These are phyloP conservation scores for Chytriomyces sp. DNA, from an alignment of 192 early-diverging fungal species.

Conservation along the genomic window DNA sequence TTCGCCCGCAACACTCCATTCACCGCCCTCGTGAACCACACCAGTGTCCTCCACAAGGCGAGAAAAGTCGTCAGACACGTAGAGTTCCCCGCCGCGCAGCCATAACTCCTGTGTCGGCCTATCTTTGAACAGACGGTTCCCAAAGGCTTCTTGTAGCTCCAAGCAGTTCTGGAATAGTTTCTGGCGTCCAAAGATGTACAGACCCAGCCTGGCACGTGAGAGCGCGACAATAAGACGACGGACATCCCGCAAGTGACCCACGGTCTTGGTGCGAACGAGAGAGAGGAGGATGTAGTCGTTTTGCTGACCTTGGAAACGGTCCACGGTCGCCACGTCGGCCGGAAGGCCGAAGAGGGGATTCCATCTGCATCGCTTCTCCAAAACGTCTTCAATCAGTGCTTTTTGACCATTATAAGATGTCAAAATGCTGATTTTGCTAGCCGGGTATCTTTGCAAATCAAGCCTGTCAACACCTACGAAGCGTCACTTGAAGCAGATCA, in stretches of 20 bases:
- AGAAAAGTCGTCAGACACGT: conserved; percentile 7
- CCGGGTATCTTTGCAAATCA: conserved; percentile 65
- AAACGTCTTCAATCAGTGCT: conserved; percentile 87
- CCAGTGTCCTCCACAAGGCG: conserved; percentile 16
- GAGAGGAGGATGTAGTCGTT: conserved; percentile 93
- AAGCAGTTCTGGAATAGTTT: conserved; percentile 77
- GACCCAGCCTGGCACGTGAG: conserved; percentile 89
- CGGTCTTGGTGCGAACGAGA: conserved; percentile 84
- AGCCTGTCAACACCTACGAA: not conserved
- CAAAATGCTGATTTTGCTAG: conserved; percentile 86
- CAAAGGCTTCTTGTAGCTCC: conserved; percentile 77
- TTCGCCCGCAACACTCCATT: conserved; percentile 19
- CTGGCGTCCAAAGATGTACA: conserved; percentile 87
- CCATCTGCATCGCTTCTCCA: conserved; percentile 83
- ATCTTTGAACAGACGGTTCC: conserved; percentile 51
- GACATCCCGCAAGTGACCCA: conserved; percentile 92
- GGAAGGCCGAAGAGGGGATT: conserved; percentile 85
- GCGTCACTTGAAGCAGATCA: not conserved
- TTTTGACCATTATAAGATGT: conserved; percentile 98
- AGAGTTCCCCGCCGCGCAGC: conserved; percentile 39
- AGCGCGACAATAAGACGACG: conserved; percentile 91
- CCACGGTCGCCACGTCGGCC: conserved; percentile 83
- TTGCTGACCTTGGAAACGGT: conserved; percentile 93
- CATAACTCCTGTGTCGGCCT: conserved; percentile 63
- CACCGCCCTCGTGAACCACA: conserved; percentile 20